A percentile compares a stretch with the other conserved stretches of the same genome.
These are phyloP conservation scores for Tagetes erecta DNA, from an alignment of 129 eudicot genomes.

Conservation along the genomic window DNA sequence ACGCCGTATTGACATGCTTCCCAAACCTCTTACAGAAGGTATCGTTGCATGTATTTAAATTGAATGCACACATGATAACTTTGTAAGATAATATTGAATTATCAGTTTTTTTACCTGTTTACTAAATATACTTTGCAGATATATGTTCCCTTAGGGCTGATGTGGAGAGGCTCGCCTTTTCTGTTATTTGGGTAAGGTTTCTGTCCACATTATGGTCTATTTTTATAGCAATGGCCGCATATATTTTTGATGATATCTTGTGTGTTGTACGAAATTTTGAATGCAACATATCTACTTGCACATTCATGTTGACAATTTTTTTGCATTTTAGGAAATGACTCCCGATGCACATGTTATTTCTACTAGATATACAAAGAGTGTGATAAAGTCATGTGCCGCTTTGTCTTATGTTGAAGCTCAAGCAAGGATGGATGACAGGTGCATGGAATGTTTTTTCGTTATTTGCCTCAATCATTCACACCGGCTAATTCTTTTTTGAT, in stretches of 20 bases:
- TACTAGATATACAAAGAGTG: slow-evolving; percentile 82
- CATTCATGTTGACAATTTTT: neutral
- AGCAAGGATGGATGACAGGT: slow-evolving; percentile 99
- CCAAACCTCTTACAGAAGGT: slow-evolving; percentile 99
- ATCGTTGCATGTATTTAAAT: slow-evolving; percentile 7
- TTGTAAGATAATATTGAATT: slow-evolving; percentile 19
- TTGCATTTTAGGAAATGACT: slow-evolving; percentile 77
- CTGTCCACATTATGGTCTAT: neutral
- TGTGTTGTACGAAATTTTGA: neutral
- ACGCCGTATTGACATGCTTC: slow-evolving; percentile 98
- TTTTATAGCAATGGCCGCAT: neutral
- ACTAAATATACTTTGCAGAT: slow-evolving; percentile 53
- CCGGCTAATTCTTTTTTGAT: neutral
- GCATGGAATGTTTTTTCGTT: slow-evolving; percentile 17
- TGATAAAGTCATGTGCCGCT: slow-evolving; percentile 95
- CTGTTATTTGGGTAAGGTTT: slow-evolving; percentile 88
- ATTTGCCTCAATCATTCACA: neutral
- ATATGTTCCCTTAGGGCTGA: slow-evolving; percentile 93
- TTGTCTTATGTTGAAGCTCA: slow-evolving; percentile 97
- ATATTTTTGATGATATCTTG: neutral
- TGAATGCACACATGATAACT: neutral
- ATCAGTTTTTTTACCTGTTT: slow-evolving; percentile 20
- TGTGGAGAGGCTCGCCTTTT: slow-evolving; percentile 93
- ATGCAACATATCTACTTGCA: neutral
- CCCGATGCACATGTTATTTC: slow-evolving; percentile 87